Evolutionary conservation across 2,329 filamentous ascomycete species (phyloP), one percentile per base, ranked within the genome.

Genomic region (Aureobasidium mangrovei): DNA sequence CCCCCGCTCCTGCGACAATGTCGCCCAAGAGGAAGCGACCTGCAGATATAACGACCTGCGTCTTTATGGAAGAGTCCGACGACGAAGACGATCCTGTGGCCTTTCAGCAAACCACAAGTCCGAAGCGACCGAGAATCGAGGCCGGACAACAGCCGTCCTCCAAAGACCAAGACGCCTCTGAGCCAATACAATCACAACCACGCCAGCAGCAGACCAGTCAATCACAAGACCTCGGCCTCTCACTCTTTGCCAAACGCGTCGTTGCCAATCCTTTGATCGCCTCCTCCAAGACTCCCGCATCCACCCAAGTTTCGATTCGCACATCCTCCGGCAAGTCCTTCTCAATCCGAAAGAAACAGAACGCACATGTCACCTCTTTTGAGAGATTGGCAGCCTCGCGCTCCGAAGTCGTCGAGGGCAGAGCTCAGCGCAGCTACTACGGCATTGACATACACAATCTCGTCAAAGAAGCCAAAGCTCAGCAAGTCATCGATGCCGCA

Each of bases 361-460:
- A 70, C 6, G 66, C 68, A 1, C 67, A 69, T 1, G 65, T 71
- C 0, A 65, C 79, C 1, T 74, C 84, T 0, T 88, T 85, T 63
- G 82, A 87, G 63, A 73, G 79, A 38, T 77, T 89, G 61, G 79
- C 87, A 3, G 84, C 85, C 26, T 78, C 81, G 8, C 76, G 85
- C 47, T 88, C 85, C 4, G 82, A 78, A 0, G 82, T 81, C 58
- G 79, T 63, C 3, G 64, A 84, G 55, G 84, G 85, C 2, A 77
- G 82, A 56, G 86, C 86, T 2, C 81, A 81, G 63, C 81, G 81
- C 61, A 85, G 84, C 62, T 97, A 91, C 70, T 98, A 95, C 67
- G 93, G 93, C 7, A 85, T 98, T 60, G 85, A 95, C 44, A 93
- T 98, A 33, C 90, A 96, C 68, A 77, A 82, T 54, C 73, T 98